Conservation (phyloP, 1,284 basidiomycete genomes). For the Abortiporus biennis region DNA sequence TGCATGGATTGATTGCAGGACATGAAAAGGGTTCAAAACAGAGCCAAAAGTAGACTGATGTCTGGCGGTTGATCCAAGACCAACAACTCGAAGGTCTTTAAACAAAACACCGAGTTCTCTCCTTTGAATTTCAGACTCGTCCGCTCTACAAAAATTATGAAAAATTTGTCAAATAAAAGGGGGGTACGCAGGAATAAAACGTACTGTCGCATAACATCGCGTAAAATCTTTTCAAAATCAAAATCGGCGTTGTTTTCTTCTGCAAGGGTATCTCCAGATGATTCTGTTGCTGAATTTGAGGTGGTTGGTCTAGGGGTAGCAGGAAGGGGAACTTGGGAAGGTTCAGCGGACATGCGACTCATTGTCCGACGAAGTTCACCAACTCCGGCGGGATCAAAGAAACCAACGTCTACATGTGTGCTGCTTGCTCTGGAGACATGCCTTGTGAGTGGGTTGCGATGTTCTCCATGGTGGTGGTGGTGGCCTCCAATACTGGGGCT, state of each 20-base stretch:
- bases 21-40: constrained; percentile 28
- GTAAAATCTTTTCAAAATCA: constrained; percentile 39
- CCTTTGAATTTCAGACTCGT: constrained; percentile 35
- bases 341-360: not conserved
- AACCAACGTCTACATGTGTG: constrained; percentile 4
- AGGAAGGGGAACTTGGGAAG: not conserved
- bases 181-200: constrained; percentile 10
- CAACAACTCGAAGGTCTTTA: constrained; percentile 41
- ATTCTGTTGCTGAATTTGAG: not conserved
- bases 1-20: constrained; percentile 20
- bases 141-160: constrained; percentile 26
- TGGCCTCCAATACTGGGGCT: too few relatives aligned
- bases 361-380: constrained; percentile 4
- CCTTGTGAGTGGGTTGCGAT: too few relatives aligned
- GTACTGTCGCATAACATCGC: constrained; percentile 33
- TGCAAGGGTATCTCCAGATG: not conserved
- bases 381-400: constrained; percentile 8
- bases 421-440: too few relatives aligned
- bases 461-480: too few relatives aligned
- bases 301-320: not conserved
- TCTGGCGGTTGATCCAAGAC: constrained; percentile 34
- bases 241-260: constrained; percentile 38
- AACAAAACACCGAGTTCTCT: constrained; percentile 47
- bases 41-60: constrained; percentile 38
- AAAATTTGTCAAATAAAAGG: not conserved